phyloP scores from a whole-genome alignment of 768 basidiomycete species.

The Naganishia onofrii region DNA sequence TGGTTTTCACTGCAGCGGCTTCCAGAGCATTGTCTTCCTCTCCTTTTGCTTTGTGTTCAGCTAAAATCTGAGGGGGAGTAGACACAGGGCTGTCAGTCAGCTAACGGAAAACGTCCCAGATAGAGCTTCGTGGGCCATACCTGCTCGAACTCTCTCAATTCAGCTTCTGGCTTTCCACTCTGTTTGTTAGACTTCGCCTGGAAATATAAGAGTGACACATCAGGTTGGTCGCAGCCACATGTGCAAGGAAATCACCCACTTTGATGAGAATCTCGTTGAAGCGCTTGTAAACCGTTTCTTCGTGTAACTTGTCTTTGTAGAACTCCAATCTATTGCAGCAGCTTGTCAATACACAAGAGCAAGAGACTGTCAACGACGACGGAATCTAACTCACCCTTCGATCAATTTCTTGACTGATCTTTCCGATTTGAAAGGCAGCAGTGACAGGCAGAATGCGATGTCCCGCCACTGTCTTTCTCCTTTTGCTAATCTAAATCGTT shows the following conservation, averaged over 20 bases:
- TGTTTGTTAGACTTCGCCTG: slow-evolving; percentile 66
- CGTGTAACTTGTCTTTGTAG: slow-evolving; percentile 95
- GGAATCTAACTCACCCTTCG: slow-evolving; percentile 58
- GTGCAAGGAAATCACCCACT: slow-evolving; percentile 54
- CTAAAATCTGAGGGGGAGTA: slow-evolving; percentile 63
- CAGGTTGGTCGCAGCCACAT: too few relatives aligned
- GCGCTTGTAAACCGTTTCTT: slow-evolving; percentile 70
- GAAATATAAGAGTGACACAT: slow-evolving; percentile 64
- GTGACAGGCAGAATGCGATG: slow-evolving; percentile 88
- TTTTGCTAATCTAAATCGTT: slow-evolving; percentile 82
- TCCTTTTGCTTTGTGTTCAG: slow-evolving; percentile 77
- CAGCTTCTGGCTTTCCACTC: slow-evolving; percentile 78
- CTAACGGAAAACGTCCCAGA: not conserved
- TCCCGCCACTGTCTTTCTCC: slow-evolving; percentile 96
- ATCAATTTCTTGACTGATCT: slow-evolving; percentile 93
- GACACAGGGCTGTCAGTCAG: not conserved
- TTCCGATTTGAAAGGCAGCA: slow-evolving; percentile 95
- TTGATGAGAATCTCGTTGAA: slow-evolving; percentile 91
- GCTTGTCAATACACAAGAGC: not conserved
- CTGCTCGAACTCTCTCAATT: slow-evolving; percentile 87
- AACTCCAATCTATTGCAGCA: slow-evolving; percentile 63
- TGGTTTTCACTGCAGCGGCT: slow-evolving; percentile 78
- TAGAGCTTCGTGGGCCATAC: slow-evolving; percentile 1
- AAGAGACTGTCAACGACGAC: too few relatives aligned
- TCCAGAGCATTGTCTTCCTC: slow-evolving; percentile 88